Evolutionary conservation across 495 filamentous ascomycete genomes (phyloP).

Genomic region (Aspergillus incahuasiensis): DNA sequence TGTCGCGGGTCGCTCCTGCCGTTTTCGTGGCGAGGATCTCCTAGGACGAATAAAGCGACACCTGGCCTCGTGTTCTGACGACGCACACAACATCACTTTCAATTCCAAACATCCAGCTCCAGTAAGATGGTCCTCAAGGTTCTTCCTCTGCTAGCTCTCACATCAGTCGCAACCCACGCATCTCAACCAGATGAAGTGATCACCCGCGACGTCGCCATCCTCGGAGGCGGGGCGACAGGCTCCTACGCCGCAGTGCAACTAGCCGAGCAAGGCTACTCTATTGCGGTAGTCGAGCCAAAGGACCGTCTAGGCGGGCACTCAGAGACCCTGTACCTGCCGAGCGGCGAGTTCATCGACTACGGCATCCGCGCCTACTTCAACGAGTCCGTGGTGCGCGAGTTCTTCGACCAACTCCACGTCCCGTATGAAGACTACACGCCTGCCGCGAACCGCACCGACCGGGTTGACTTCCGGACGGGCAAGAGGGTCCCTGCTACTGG

Average conservation of each 20-base stretch:
- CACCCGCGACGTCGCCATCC: constrained; percentile 34
- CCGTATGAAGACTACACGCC: constrained; percentile 7
- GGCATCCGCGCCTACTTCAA: constrained; percentile 38
- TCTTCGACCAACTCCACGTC: constrained; percentile 40
- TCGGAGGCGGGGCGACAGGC: constrained; percentile 46
- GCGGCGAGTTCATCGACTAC: constrained; percentile 30
- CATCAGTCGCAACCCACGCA: background rate
- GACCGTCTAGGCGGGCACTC: constrained; percentile 29
- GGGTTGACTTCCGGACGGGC: too few species aligned
- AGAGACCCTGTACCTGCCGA: constrained; percentile 36
- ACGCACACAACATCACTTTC: too few species aligned
- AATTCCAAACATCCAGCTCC: too few species aligned
- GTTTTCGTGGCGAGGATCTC: too few species aligned
- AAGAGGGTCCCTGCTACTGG: too few species aligned
- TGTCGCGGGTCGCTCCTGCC: background rate
- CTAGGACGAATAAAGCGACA: too few species aligned
- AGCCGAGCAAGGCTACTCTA: constrained; percentile 33
- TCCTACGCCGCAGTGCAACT: constrained; percentile 45
- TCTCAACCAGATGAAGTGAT: background rate
- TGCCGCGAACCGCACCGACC: too few species aligned
- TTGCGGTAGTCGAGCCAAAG: constrained; percentile 35
- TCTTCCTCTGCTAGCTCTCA: background rate
- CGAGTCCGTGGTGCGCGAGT: constrained; percentile 26
- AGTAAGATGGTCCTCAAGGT: background rate
- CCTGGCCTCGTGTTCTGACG: too few species aligned